Conservation (phyloP, 208 protist species). For the Trypanosomatidae sp. region DNA sequence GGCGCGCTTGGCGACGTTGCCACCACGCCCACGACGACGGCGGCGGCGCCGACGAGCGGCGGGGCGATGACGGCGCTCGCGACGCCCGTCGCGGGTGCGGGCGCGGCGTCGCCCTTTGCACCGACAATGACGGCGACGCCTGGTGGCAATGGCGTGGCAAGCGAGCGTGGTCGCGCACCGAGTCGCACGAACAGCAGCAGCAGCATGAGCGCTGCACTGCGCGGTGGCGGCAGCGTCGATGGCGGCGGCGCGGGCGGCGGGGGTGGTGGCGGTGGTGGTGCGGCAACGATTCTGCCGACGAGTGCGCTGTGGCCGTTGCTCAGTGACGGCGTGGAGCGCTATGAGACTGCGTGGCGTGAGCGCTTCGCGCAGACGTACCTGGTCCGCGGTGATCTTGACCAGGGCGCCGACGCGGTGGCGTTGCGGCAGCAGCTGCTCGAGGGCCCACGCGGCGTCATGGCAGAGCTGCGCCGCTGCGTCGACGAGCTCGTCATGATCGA, state of each 20-base stretch:
- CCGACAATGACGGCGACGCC: neutral
- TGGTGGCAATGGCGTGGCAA: neutral
- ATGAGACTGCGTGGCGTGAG: conserved; percentile 50
- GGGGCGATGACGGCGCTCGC: neutral
- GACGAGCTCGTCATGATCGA: conserved; percentile 89
- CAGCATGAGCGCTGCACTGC: conserved; percentile 1
- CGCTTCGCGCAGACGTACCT: conserved; percentile 45
- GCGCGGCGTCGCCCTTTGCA: neutral
- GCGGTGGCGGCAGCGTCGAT: neutral
- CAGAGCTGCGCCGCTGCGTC: conserved; percentile 78
- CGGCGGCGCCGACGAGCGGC: neutral
- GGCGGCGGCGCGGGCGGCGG: neutral
- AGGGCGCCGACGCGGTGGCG: conserved; percentile 52
- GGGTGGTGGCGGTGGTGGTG: conserved; percentile 15
- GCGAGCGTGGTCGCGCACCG: neutral
- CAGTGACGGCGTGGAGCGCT: conserved; percentile 29
- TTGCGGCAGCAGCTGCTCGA: conserved; percentile 76
- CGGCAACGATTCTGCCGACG: conserved; percentile 11
- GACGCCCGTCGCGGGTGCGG: neutral
- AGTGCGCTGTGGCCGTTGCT: conserved; percentile 50
- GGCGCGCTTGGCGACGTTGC: too few relatives aligned
- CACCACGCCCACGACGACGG: too few relatives aligned
- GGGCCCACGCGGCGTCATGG: conserved; percentile 79
- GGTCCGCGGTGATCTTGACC: conserved; percentile 54
- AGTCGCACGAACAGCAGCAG: neutral